phyloP scores from a whole-genome alignment of 164 flowering plant species.

The Vitis vinifera region ASM3070453v1 NC_081810.1:7719501-7720000 shows the following conservation, averaged over 20 bases:
- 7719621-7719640: constrained; percentile 86
- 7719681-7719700: constrained; percentile 72
- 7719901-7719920: constrained; percentile 50
- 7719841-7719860: constrained; percentile 96
- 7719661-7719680: constrained; percentile 76
- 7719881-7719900: constrained; percentile 84
- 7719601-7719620: constrained; percentile 34
- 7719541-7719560: background rate
- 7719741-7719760: constrained; percentile 52
- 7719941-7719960: background rate
- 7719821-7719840: constrained; percentile 38
- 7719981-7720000: no score
- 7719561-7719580: background rate
- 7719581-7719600: background rate
- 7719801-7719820: background rate
- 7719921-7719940: background rate
- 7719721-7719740: constrained; percentile 69
- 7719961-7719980: no score
- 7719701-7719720: constrained; percentile 74
- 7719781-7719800: constrained; percentile 8
- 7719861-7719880: constrained; percentile 85
- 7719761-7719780: background rate
- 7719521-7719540: constrained; percentile 4
- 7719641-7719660: constrained; percentile 86
- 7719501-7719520: background rate